These are phyloP conservation scores for Panicum miliaceum DNA, from an alignment of 176 grass and related monocot species.

Conservation along the genomic window DNA sequence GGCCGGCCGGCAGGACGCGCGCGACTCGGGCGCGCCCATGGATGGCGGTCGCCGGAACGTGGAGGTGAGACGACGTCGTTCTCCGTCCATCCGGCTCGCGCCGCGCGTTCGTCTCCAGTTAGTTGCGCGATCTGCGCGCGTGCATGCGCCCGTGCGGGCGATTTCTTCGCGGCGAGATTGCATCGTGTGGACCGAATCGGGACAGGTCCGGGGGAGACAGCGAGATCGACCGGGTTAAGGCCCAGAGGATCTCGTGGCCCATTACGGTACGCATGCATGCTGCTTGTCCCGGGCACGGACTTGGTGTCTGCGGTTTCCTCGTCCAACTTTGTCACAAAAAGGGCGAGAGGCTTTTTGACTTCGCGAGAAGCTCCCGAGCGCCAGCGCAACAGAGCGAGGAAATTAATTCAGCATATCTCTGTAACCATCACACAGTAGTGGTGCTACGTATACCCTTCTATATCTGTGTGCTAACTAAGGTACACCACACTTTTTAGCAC, in stretches of 20 bases:
- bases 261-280: conserved; percentile 23
- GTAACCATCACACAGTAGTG: not conserved
- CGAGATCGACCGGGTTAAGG: conserved; percentile 23
- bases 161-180: not conserved
- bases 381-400: not conserved
- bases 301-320: not conserved
- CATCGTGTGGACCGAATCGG: conserved; percentile 23
- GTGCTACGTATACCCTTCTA: not conserved
- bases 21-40: not conserved
- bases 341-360: not conserved
- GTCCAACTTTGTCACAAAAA: too few species aligned
- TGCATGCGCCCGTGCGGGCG: not conserved
- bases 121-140: not conserved
- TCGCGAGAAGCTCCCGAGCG: not conserved
- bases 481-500: too few species aligned
- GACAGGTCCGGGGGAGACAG: not conserved
- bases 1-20: not conserved
- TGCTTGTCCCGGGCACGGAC: not conserved
- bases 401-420: not conserved
- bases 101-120: not conserved
- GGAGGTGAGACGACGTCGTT: not conserved
- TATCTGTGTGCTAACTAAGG: not conserved
- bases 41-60: not conserved
- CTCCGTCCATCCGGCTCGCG: too few species aligned
- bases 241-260: conserved; percentile 46